Conservation (phyloP, 2,329 filamentous ascomycete species). For the Daldinia sp. region DNA sequence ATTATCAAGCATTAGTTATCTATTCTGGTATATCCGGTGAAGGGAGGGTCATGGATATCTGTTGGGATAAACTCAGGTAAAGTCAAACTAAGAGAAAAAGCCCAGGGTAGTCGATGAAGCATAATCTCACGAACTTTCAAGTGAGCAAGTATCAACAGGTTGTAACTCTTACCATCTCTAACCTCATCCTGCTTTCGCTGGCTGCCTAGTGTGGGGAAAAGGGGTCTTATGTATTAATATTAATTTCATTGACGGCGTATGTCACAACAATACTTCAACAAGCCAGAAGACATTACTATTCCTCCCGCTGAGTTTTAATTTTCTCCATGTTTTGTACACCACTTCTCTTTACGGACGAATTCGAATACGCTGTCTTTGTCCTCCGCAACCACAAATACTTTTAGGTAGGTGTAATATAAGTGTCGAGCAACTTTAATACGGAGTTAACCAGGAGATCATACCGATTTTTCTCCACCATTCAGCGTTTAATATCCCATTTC, state of each 20-base stretch:
- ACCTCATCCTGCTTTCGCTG: background rate
- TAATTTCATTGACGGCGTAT: background rate
- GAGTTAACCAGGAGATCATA: background rate
- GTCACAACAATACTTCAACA: background rate
- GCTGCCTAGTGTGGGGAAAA: background rate
- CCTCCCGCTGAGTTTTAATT: background rate
- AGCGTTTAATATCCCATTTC: background rate
- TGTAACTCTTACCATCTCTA: background rate
- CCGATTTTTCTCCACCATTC: background rate
- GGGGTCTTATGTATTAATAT: background rate
- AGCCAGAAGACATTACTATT: background rate
- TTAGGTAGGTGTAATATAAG: background rate
- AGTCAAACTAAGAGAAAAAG: background rate
- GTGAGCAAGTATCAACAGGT: background rate
- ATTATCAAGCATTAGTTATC: constrained; percentile 1
- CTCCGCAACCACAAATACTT: background rate
- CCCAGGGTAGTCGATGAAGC: background rate
- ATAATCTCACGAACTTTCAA: background rate
- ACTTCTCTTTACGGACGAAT: background rate
- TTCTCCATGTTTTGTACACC: background rate
- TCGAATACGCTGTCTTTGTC: background rate
- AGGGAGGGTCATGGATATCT: no score
- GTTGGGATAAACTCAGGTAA: background rate
- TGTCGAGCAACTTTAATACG: background rate
- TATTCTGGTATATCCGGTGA: background rate